Base-by-base conservation (phyloP, 352 stramenopile genomes). In the Phytophthora chlamydospora region DNA sequence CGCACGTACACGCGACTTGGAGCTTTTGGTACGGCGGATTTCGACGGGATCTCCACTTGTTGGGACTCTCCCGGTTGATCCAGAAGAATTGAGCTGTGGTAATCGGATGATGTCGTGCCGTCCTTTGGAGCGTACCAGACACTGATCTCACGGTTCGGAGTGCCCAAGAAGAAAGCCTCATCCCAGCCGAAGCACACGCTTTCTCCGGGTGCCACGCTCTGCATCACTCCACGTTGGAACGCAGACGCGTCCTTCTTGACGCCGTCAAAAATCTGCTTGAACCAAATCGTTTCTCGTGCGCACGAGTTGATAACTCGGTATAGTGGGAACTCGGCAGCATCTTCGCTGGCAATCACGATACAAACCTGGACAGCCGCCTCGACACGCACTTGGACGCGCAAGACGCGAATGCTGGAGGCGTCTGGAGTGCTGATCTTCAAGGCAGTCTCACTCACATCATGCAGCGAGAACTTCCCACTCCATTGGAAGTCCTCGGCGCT, bases 351-450 rank as follows among this genome's bases (percentile, higher is more conserved):
- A 7, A 96, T 50, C 6, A 96, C 66, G 13, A 95, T 54, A 42
- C 83, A 94, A 8, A 91, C 83, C 34, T 88, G 84, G 5, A 93
- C 78, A 0, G 76, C 75, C 11, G 75, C 81, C 38, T 95, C 78
- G 1, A 93, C 75, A 9, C 85, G 83, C 32, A 95, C 80, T 63
- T 96, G 83, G 19, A 94, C 71, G 2, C 88, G 85, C 2, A 95
- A 50, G 11, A 95, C 80, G n/a, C 85, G 73, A n/a, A 94, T 82
- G 11, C 86, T 71, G 50, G 77, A 86, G 2, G 87, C 88, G 51
- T 89, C 85, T 47, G 79, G 82, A 63, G 90, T 96, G 52, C 83
- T 93, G n/a, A 93, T 56, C 59, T 96, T 96, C 27, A 94, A 73
- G 14, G 87, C 82, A 16, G 82, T 91, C 57, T 95, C 88, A 36